Base-by-base conservation (phyloP, 495 filamentous ascomycete species). In the Pseudotulostoma volvatum region DNA sequence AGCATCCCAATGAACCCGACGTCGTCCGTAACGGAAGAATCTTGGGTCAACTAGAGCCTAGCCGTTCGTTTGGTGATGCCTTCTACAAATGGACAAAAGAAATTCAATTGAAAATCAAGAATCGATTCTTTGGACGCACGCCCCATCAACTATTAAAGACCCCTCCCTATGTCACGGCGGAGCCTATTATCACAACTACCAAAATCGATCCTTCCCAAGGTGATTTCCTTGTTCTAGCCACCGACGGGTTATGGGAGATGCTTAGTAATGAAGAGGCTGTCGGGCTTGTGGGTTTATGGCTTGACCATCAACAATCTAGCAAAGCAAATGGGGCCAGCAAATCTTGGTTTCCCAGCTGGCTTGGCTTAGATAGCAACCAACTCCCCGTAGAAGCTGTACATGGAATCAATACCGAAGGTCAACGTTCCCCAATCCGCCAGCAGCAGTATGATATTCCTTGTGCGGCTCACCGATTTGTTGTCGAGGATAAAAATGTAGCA, bases 211-310 rank as follows among this genome's bases (percentile, higher is more conserved):
- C 90, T 8, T 72, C 79, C 31, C 79, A 79, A 42, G 90, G 90
- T 33, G 92, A 96, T 50, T 99, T 99, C 47, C 63, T 99, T 3
- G 87, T 99, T 37, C 76, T 99, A 68, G 92, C 92, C 3, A 93
- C 92, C 0, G 92, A 99, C 51, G 92, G 92, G 1, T 67, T 99
- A 9, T 99, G 92, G 90, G 92, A 99, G 61, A 96, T 96, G 88
- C 66, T 99, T 36, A 94, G 83, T 36, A 99, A 95, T 52, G 92
- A 99, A 52, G 92, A 99, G 61, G 92, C 95, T 1, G 78, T 99
- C 34, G 92, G 92, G 0, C 68, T 99, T 4, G 92, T 99, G 9
- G 92, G 88, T 2, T 81, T 88, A 54, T 99, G 92, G 92, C 69
- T 99, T 28, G 88, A 99, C 51, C 69, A 75, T 33, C 80, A 86